Base-by-base conservation (phyloP, 2,329 filamentous ascomycete species). In the Monosporascus ibericus region DNA sequence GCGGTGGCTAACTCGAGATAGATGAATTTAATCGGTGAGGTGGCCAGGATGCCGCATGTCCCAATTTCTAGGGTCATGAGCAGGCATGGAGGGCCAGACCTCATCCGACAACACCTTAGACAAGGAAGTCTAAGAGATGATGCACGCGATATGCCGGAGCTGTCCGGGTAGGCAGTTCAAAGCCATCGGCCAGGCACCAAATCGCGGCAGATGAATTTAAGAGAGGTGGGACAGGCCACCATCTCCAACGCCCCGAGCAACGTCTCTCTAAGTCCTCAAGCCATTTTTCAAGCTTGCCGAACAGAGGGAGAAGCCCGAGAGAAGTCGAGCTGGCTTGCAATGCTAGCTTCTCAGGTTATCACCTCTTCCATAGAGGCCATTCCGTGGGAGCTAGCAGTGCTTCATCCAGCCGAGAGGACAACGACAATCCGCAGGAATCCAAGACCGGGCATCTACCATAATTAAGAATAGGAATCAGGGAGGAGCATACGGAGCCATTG, bases 21-120 rank as follows among this genome's bases (percentile, higher is more conserved):
- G 65, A 85, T 88, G 59, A 58, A 77, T 91, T 92, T 92, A 63
- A 87, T 90, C 85, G 76, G 85, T 90, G 88, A 90, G 82, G 74
- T 66, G 60, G 64, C 49, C 47, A 42, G 42, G 48, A 55, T 30
- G 36, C 48, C 44, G 48, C 52, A 55, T 48, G 52, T 25, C 59
- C 61, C 64, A 60, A 22, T 27, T 24, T 49, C 56, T 50, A 48
- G 22, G 50, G 42, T 30, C 17, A n/a, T 48, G 38, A 53, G 40
- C 18, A 52, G 36, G 38, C 17, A 20, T 47, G 54, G 52, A 37
- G 39, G 24, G 55, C 58, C 55, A 60, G 60, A 56, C 73, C 86
- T 90, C 87, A 89, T 81, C 83, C 80, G 74, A 90, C 88, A 92
- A 92, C 73, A 81, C 85, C 88, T 79, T 75, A 66, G 73, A 75